Conservation (phyloP, 148 eudicot genomes). For the Rhododendron griersonianum region DNA sequence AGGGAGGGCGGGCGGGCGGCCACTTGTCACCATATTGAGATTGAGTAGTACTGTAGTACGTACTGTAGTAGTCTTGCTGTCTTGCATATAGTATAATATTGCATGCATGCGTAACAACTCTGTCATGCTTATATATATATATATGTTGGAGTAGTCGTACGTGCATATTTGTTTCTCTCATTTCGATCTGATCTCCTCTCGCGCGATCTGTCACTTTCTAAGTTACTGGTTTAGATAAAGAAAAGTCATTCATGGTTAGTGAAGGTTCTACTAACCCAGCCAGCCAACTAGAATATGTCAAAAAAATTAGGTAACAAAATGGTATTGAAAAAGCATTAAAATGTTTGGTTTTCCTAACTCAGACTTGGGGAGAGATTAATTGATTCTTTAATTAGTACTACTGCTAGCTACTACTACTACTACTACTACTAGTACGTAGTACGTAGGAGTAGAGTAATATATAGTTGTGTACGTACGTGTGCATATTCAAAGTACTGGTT, state of each 20-base stretch:
- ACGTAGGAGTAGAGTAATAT: no score
- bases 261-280: conserved; percentile 14
- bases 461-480: background rate
- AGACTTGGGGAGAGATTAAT: conserved; percentile 8
- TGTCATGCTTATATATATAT: background rate
- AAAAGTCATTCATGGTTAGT: conserved; percentile 16
- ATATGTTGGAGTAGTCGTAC: no score
- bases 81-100: no score
- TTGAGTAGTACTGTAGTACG: background rate
- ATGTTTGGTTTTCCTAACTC: conserved; percentile 16
- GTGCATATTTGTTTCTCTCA: no score
- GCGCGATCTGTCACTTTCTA: background rate
- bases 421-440: no score
- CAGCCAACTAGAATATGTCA: conserved; percentile 2
- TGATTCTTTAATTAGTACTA: background rate
- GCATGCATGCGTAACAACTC: background rate
- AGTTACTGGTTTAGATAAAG: background rate
- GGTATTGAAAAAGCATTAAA: background rate
- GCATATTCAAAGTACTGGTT: background rate
- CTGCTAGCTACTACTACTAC: no score
- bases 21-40: background rate
- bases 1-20: no score
- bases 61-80: no score
- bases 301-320: conserved; percentile 13
- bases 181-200: no score